phyloP scores from a whole-genome alignment of 108 stramenopile genomes.

The Nitzschia putrida region DNA sequence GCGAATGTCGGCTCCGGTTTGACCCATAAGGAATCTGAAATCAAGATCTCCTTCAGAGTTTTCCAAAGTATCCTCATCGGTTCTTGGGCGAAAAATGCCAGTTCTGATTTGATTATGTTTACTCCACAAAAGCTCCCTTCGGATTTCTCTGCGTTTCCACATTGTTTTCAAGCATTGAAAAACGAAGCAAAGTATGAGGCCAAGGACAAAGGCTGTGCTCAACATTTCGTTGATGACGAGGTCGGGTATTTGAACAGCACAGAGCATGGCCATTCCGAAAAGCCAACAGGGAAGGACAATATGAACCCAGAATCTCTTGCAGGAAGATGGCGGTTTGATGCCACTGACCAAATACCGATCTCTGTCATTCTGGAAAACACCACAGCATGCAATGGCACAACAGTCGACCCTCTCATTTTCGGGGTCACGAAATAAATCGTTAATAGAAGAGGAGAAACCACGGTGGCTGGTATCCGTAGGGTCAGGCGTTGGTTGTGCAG shows the following conservation, averaged over 20 bases:
- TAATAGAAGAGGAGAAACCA: conserved; percentile 71
- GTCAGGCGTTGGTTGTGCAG: not conserved
- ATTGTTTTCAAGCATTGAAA: conserved; percentile 54
- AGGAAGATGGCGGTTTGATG: conserved; percentile 51
- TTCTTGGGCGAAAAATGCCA: conserved; percentile 9
- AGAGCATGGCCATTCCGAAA: conserved; percentile 63
- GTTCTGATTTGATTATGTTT: conserved; percentile 37
- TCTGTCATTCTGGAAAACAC: conserved; percentile 71
- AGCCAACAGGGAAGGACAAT: conserved; percentile 52
- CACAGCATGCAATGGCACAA: conserved; percentile 75
- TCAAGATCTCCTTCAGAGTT: conserved; percentile 31
- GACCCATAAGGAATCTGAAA: conserved; percentile 57
- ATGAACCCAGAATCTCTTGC: conserved; percentile 54
- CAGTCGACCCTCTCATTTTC: conserved; percentile 60
- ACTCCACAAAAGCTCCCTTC: conserved; percentile 70
- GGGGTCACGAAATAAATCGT: conserved; percentile 41
- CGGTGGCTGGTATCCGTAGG: conserved; percentile 20
- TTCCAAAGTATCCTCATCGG: conserved; percentile 34
- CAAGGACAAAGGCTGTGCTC: conserved; percentile 45
- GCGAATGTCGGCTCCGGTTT: conserved; percentile 56
- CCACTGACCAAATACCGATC: conserved; percentile 70
- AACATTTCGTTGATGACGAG: conserved; percentile 53
- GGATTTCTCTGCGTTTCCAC: conserved; percentile 59
- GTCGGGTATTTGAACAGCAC: conserved; percentile 58
- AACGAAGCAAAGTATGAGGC: conserved; percentile 52